phyloP scores from a whole-genome alignment of 2,329 filamentous ascomycete genomes.

The Neobulgaria alba region DNA sequence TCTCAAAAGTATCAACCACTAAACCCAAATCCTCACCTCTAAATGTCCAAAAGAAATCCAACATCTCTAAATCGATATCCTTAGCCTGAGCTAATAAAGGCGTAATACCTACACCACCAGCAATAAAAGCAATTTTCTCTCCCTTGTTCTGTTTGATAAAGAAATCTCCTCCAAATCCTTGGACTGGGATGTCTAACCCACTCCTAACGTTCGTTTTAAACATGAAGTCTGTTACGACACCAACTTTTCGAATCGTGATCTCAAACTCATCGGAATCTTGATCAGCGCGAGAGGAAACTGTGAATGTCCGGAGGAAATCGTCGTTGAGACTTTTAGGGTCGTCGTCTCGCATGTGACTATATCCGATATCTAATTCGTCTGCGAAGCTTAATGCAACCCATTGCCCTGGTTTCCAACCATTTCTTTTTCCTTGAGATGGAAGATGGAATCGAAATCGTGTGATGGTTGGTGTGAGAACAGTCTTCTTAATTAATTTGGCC shows the following conservation, averaged over 20 bases:
- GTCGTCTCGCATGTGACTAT: slow-evolving; percentile 74
- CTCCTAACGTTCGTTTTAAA: slow-evolving; percentile 45
- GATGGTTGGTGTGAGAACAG: slow-evolving; percentile 56
- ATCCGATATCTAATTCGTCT: slow-evolving; percentile 61
- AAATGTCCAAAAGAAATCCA: slow-evolving; percentile 63
- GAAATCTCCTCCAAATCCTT: slow-evolving; percentile 66
- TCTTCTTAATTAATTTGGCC: slow-evolving; percentile 51
- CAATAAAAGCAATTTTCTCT: slow-evolving; percentile 50
- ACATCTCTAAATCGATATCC: slow-evolving; percentile 35
- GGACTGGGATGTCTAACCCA: slow-evolving; percentile 55
- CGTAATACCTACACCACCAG: slow-evolving; percentile 76
- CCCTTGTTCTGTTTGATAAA: slow-evolving; percentile 29
- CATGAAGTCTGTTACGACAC: slow-evolving; percentile 58
- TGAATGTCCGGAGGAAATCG: slow-evolving; percentile 77
- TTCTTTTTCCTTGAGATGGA: slow-evolving; percentile 27
- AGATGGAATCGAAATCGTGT: slow-evolving; percentile 54
- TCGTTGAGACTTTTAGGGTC: slow-evolving; percentile 77
- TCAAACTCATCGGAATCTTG: slow-evolving; percentile 41
- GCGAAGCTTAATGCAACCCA: slow-evolving; percentile 70
- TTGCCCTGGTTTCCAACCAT: slow-evolving; percentile 59
- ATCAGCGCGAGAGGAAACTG: slow-evolving; percentile 50
- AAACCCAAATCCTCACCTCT: slow-evolving; percentile 52
- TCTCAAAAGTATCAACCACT: slow-evolving; percentile 48
- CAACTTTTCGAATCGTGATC: slow-evolving; percentile 63
- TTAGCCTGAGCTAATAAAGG: slow-evolving; percentile 65